phyloP scores from a whole-genome alignment of 345 rosid species.

The Eucalyptus tenuipes region DNA sequence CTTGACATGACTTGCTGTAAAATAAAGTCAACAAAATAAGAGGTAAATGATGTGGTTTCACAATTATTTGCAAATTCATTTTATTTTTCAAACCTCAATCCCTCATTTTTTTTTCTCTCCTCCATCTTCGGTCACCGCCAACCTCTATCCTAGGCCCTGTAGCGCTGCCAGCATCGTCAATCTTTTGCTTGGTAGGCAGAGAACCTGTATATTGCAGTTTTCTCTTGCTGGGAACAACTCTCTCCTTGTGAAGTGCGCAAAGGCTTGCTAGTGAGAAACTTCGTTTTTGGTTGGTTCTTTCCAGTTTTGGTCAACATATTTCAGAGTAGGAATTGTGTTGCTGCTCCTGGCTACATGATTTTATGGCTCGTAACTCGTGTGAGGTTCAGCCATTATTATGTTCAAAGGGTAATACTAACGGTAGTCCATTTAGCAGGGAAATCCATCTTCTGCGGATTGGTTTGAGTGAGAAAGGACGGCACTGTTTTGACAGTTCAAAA shows the following conservation, averaged over 20 bases:
- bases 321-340: too few relatives aligned
- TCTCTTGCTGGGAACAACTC: too few relatives aligned
- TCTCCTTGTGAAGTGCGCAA: background rate
- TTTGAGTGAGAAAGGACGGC: too few relatives aligned
- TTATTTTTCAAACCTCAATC: background rate
- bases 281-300: background rate
- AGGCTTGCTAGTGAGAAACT: background rate
- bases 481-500: background rate
- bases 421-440: too few relatives aligned
- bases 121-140: too few relatives aligned
- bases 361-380: background rate
- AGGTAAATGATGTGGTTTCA: background rate
- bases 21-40: background rate
- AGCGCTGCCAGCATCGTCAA: too few relatives aligned
- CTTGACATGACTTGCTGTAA: background rate
- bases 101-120: background rate
- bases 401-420: too few relatives aligned
- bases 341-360: too few relatives aligned
- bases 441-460: too few relatives aligned
- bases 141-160: too few relatives aligned
- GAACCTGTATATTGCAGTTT: background rate
- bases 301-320: background rate
- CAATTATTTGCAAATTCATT: background rate
- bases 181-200: background rate
- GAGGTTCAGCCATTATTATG: too few relatives aligned